Base-by-base conservation (phyloP, 768 basidiomycete species). In the Lactarius psammicola region DNA sequence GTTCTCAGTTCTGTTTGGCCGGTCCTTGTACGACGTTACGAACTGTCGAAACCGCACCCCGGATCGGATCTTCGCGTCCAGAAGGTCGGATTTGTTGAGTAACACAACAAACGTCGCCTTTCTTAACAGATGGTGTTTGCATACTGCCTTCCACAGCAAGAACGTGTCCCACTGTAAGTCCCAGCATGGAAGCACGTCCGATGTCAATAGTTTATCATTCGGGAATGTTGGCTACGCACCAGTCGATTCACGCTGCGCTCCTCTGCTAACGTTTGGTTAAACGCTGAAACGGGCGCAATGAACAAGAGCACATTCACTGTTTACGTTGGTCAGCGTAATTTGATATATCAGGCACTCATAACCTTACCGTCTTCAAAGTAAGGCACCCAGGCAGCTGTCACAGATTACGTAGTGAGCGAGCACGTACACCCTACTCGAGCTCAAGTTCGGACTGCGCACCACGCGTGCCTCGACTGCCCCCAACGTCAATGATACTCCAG, bases 401-500 rank as follows among this genome's bases (percentile, higher is more conserved):
- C 10, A 36, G 33, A 51, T 38, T 23, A 66, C 28, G 15, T n/a
- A 31, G 38, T 60, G 33, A 68, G 31, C 59, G 10, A 31, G 55
- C 40, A 20, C 28, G 54, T 31, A 20, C 13, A 28, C 33, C 33
- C 36, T 15, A 38, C 53, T 17, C 23, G n/a, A 42, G 44, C 42
- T 26, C 31, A 59, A 61, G 54, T 53, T 58, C n/a, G 55, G 42
- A 28, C n/a, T 23, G 20, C 38, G 42, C 44, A 85, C 86, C 83
- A 75, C 85, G 75, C 70, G 86, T 83, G 61, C 80, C 80, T 36
- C 82, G 77, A 60, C 81, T 80, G 0, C 87, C 88, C 28, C 87
- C 86, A 20, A 89, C 84, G 67, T 90, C 88, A 71, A 87, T 88
- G 46, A 89, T 82, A 8, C 82, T 78, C 86, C 87, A 89, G 23